Evolutionary conservation across 257 asterid genomes (phyloP).

Genomic region (Apocynum venetum): DNA sequence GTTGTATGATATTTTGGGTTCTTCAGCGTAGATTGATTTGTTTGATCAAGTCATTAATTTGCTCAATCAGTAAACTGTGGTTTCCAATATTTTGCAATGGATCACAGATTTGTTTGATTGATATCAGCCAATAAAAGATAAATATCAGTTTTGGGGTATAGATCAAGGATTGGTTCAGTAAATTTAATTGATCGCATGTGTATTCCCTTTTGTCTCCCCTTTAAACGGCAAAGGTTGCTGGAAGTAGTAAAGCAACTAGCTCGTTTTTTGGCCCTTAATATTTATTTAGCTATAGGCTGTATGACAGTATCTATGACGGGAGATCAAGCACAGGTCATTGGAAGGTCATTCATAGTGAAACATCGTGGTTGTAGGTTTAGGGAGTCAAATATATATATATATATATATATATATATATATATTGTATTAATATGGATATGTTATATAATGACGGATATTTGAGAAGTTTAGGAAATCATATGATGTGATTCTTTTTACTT

Average conservation of each 20-base stretch:
- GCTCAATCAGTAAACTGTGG: constrained; percentile 53
- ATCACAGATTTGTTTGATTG: constrained; percentile 8
- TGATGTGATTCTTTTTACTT: background rate
- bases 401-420: background rate
- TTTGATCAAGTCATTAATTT: constrained; percentile 43
- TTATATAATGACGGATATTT: background rate
- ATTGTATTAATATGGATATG: background rate
- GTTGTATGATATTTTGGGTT: constrained; percentile 4
- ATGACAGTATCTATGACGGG: background rate
- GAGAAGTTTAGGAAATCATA: background rate
- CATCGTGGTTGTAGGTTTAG: background rate
- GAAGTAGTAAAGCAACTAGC: background rate
- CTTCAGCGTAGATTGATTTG: constrained; percentile 24
- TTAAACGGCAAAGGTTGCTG: background rate
- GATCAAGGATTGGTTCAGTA: background rate
- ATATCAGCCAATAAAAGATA: constrained; percentile 9
- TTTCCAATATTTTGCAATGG: constrained; percentile 31
- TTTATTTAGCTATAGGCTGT: background rate
- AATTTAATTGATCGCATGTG: background rate
- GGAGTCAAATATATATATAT: background rate
- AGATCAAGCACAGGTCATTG: background rate
- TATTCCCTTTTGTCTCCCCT: background rate
- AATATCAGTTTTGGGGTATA: background rate
- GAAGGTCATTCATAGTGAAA: background rate
- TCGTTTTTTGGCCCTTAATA: background rate